Evolutionary conservation across 2,329 filamentous ascomycete species (phyloP), one percentile per base, ranked within the genome.

Genomic region (Aspergillus eucalypticola): DNA sequence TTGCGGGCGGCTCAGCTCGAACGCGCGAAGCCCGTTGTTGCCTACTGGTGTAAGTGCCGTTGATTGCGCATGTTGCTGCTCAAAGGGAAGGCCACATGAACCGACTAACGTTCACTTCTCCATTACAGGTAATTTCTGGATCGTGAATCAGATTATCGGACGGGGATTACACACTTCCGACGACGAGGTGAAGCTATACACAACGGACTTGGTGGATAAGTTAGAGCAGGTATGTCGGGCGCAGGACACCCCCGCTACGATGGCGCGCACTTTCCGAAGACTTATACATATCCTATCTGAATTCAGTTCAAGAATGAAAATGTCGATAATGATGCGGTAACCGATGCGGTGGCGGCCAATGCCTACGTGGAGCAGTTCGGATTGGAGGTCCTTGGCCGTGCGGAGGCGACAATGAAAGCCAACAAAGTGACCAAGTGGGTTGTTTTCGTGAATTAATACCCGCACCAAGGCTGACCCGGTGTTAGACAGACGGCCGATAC

Each of bases 341-440:
- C 86, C 5, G 94, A 98, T 76, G 93, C 97, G 68, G 81, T 88
- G 1, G 91, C 90, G 3, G 94, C 92, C 1, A 91, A 93, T 76
- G 92, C 92, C 56, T 96, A 96, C 69, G 89, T 98, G 51, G 93
- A 98, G 76, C 90, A 96, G 73, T 99, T 99, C 75, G 94, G 90
- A 0, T 82, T 94, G 65, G 90, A 96, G 70, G 93, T 92, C 0
- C 93, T 99, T 65, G 85, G 89, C 51, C 86, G 92, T 64, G 94
- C 91, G 3, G 91, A 97, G 70, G 87, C 89, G 58, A 89, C 92
- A 0, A 86, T 98, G 70, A 86, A 88, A 60, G 89, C 90, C 52
- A 89, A 95, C 78, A 93, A 90, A 72, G 92, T 91, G 62, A 93
- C 92, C 42, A 88, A 86, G 90, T 92, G 64, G 19, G 49, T 54